Evolutionary conservation across 225 moss, liverwort and hornwort genomes (phyloP).

Genomic region (Rhytidiadelphus loreus): DNA sequence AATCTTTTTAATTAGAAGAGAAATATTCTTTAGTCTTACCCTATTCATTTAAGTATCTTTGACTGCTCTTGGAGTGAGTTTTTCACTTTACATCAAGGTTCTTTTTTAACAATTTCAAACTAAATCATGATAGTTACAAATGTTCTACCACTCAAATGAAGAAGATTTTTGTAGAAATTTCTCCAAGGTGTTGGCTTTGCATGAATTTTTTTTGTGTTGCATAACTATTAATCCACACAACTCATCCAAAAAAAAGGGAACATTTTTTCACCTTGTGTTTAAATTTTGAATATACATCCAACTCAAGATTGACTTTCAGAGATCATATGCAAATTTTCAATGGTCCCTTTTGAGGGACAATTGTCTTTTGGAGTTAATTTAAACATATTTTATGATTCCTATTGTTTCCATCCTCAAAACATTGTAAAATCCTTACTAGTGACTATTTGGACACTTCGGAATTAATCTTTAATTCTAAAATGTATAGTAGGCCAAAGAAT

Average conservation of each 20-base stretch:
- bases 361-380: not conserved
- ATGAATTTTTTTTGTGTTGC: not conserved
- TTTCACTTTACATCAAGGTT: rapidly evolving
- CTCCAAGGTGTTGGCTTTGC: rapidly evolving
- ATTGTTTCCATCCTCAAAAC: not conserved
- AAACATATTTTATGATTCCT: not conserved
- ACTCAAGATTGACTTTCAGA: not conserved
- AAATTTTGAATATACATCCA: not conserved
- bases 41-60: not conserved
- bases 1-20: not conserved
- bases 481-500: not conserved
- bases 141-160: not conserved
- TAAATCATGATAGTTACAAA: not conserved
- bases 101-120: not conserved
- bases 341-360: not conserved
- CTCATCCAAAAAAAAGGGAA: too few relatives aligned
- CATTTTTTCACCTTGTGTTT: not conserved
- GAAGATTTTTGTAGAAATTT: not conserved
- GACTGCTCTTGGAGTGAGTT: not conserved
- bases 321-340: rapidly evolving
- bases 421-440: not conserved
- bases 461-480: not conserved
- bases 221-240: too few relatives aligned
- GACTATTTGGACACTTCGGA: not conserved
- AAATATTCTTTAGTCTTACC: not conserved